Evolutionary conservation across 1,284 basidiomycete genomes (phyloP).

Genomic region (Vanrija sp.): DNA sequence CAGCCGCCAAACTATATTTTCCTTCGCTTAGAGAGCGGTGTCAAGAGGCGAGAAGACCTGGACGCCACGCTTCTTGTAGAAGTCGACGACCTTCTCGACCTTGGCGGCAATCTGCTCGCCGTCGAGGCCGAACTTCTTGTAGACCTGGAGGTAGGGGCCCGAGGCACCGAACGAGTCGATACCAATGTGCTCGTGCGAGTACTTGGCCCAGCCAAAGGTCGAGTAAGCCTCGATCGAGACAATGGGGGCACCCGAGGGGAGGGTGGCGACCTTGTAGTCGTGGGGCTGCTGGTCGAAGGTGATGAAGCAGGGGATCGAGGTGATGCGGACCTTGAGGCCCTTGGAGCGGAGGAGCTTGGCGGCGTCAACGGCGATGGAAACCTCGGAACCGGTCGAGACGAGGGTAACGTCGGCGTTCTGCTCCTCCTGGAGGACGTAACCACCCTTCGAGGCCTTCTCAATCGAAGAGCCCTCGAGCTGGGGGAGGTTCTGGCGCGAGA

Average conservation of each 20-base stretch:
- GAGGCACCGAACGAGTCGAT: slow-evolving; percentile 78
- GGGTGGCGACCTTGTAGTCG: slow-evolving; percentile 75
- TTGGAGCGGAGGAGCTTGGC: slow-evolving; percentile 68
- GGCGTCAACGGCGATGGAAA: slow-evolving; percentile 74
- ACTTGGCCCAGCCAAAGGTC: slow-evolving; percentile 77
- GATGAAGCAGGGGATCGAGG: slow-evolving; percentile 84
- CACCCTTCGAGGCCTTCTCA: slow-evolving; percentile 77
- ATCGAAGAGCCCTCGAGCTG: slow-evolving; percentile 85
- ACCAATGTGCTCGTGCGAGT: slow-evolving; percentile 84
- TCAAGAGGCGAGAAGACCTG: slow-evolving; percentile 73
- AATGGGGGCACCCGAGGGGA: slow-evolving; percentile 84
- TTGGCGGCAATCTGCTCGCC: slow-evolving; percentile 67
- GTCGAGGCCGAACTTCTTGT: slow-evolving; percentile 66
- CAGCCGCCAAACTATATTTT: too few relatives aligned
- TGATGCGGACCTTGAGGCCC: slow-evolving; percentile 76
- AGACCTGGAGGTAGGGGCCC: slow-evolving; percentile 81
- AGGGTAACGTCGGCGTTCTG: slow-evolving; percentile 71
- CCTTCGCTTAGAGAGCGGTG: slow-evolving; percentile 39
- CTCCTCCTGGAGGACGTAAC: slow-evolving; percentile 82
- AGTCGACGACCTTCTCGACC: slow-evolving; percentile 77
- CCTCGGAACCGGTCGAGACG: slow-evolving; percentile 80
- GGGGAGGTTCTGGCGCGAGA: slow-evolving; percentile 59
- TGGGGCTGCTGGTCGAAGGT: slow-evolving; percentile 76
- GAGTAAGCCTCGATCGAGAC: slow-evolving; percentile 84
- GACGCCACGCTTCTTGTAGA: slow-evolving; percentile 77